Evolutionary conservation across 2,329 filamentous ascomycete genomes (phyloP).

Genomic region (Aphanocladium album): DNA sequence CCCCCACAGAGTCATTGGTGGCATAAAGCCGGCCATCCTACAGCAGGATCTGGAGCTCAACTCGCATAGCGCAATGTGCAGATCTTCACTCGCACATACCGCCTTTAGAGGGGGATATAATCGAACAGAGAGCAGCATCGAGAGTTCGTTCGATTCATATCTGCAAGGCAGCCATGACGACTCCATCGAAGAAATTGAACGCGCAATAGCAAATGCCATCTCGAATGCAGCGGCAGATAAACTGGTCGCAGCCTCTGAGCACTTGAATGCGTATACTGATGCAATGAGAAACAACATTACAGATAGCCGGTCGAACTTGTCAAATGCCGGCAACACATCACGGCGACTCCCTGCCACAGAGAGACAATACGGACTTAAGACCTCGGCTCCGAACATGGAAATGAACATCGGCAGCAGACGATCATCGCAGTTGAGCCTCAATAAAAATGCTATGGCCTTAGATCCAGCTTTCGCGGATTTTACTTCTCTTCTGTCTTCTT

Average conservation of each 20-base stretch:
- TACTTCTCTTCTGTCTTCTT: constrained; percentile 24
- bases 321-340: constrained; percentile 3
- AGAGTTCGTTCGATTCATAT: constrained; percentile 8
- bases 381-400: background rate
- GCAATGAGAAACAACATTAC: background rate
- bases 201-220: constrained; percentile 11
- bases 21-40: constrained; percentile 23
- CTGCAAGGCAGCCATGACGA: constrained; percentile 12
- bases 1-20: constrained; percentile 21
- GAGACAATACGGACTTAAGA: constrained; percentile 1
- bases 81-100: background rate
- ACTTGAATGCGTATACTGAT: background rate
- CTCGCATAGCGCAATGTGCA: background rate
- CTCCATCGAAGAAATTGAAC: constrained; percentile 11
- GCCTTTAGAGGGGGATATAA: background rate
- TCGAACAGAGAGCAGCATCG: background rate
- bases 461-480: constrained; percentile 24
- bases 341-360: constrained; percentile 5
- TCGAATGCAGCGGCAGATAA: constrained; percentile 10
- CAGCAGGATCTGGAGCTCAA: constrained; percentile 18
- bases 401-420: background rate
- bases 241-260: constrained; percentile 3
- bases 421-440: constrained; percentile 13
- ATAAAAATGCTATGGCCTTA: constrained; percentile 15
- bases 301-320: constrained; percentile 3